Evolutionary conservation across 2,329 filamentous ascomycete species (phyloP).

Genomic region (Fusarium compactum): DNA sequence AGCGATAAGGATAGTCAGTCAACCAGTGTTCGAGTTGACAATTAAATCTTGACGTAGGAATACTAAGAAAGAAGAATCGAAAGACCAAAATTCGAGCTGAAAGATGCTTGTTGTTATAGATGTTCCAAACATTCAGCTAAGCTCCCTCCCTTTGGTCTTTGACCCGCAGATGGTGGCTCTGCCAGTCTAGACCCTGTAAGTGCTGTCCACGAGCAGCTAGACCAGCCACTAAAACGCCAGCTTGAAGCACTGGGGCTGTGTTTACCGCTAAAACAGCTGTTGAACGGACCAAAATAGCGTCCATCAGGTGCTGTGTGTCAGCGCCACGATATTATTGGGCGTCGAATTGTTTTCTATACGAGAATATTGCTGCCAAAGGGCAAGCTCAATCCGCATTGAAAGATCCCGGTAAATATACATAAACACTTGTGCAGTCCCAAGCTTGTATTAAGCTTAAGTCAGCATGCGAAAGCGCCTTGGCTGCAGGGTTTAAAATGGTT

Average conservation of each 20-base stretch:
- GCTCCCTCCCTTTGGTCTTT: conserved; percentile 26
- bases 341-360: conserved; percentile 2
- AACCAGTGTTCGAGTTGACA: not conserved
- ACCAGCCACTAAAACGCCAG: conserved; percentile 22
- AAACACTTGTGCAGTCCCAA: not conserved
- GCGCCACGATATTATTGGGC: not conserved
- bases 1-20: not conserved
- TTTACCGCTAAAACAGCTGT: conserved; percentile 8
- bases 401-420: too few relatives aligned
- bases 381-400: not conserved
- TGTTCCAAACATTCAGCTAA: not conserved
- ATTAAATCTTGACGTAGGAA: not conserved
- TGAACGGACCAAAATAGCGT: conserved; percentile 28
- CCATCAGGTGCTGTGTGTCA: not conserved
- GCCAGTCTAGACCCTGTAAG: conserved; percentile 24
- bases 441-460: conserved; percentile 6
- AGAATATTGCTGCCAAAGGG: not conserved
- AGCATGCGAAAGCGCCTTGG: not conserved
- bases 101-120: conserved; percentile 23
- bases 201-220: conserved; percentile 10
- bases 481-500: not conserved
- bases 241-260: conserved; percentile 19
- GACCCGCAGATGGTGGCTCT: conserved; percentile 24
- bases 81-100: not conserved
- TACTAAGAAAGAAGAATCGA: not conserved